Conservation (phyloP, 345 rosid genomes). For the Pistacia atlantica region DNA sequence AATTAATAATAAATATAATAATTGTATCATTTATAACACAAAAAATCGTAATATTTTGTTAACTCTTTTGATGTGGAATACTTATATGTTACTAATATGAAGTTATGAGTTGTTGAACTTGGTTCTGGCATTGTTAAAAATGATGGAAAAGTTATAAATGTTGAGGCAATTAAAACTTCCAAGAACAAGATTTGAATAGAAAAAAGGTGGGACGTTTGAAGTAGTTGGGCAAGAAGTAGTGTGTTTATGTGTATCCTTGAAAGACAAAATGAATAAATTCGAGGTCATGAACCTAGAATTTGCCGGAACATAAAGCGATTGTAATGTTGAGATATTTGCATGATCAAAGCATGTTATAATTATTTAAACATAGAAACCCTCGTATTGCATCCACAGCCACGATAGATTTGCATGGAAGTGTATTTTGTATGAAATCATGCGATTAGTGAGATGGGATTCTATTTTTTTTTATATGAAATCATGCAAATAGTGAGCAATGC, state of each 20-base stretch:
- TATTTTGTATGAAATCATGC: conserved; percentile 24
- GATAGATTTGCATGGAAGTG: conserved; percentile 57
- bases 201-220: neutral
- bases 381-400: conserved; percentile 42
- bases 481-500: conserved; percentile 46
- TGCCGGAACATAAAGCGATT: conserved; percentile 45
- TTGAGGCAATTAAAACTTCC: no score
- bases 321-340: conserved; percentile 33
- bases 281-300: conserved; percentile 47
- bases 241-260: conserved; percentile 19
- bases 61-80: no score
- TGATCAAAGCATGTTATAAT: conserved; percentile 55
- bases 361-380: conserved; percentile 33
- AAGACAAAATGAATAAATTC: conserved; percentile 27
- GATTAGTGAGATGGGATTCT: no score
- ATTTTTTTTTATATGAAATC: conserved; percentile 21
- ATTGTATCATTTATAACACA: no score
- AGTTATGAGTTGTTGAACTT: no score
- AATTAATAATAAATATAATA: no score
- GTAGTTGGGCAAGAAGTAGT: conserved; percentile 52
- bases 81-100: no score
- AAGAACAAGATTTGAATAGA: neutral
- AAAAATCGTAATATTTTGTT: no score
- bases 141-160: no score
- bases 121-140: no score